These are phyloP conservation scores for Nicotiana benthamiana DNA, from an alignment of 257 asterid genomes.

Conservation along the genomic window DNA sequence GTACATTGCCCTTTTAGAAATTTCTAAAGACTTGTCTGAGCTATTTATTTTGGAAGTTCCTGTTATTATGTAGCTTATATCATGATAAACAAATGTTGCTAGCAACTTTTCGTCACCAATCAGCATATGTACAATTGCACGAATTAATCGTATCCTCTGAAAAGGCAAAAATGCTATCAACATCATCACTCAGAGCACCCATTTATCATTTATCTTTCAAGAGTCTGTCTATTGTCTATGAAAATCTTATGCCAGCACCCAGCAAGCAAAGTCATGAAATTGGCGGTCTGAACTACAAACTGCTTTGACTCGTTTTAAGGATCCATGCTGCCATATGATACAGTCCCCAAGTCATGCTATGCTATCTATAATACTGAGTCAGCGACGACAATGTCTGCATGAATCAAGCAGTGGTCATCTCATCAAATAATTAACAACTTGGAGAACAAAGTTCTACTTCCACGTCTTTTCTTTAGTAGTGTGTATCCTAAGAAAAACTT, in stretches of 20 bases:
- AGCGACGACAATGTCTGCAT: not conserved
- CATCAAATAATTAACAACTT: not conserved
- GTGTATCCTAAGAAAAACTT: not conserved
- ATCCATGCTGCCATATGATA: not conserved
- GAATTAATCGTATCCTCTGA: not conserved
- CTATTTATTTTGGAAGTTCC: not conserved
- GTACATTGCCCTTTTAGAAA: not conserved
- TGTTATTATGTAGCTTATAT: not conserved
- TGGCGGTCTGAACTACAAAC: not conserved
- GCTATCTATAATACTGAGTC: not conserved
- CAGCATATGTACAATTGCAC: not conserved
- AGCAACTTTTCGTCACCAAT: not conserved
- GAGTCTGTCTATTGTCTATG: not conserved
- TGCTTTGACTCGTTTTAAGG: not conserved
- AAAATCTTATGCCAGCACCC: not conserved
- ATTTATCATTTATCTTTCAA: not conserved
- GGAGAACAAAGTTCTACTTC: not conserved
- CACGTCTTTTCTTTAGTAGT: not conserved
- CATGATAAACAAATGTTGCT: not conserved
- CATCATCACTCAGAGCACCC: not conserved
- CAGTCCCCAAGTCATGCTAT: not conserved
- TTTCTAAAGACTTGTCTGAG: not conserved
- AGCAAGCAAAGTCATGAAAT: not conserved
- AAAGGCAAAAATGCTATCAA: not conserved
- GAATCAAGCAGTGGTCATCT: not conserved